These are phyloP conservation scores for Dioscorea cayenensis DNA, from an alignment of 116 monocot genomes.

Conservation along the genomic window DNA sequence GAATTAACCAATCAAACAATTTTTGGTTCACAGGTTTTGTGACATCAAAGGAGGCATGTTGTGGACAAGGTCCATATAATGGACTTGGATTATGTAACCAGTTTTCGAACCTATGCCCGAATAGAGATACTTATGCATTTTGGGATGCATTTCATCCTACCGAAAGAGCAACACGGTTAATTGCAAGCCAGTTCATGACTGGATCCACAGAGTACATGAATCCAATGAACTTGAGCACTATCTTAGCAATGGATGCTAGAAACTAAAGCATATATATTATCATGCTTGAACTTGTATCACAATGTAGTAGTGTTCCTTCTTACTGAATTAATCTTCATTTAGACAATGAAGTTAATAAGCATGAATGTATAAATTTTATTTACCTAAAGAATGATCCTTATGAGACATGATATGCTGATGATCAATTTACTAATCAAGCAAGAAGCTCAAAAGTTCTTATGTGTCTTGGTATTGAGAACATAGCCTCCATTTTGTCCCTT, in stretches of 20 bases:
- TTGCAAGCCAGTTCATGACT: conserved; percentile 20
- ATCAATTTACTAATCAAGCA: conserved; percentile 21
- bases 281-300: not conserved
- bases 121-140: conserved; percentile 25
- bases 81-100: conserved; percentile 29
- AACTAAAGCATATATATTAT: not conserved
- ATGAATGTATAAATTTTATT: too few species aligned
- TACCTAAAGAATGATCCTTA: too few species aligned
- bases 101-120: conserved; percentile 23
- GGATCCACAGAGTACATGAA: conserved; percentile 22
- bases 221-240: conserved; percentile 38
- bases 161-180: conserved; percentile 31
- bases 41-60: conserved; percentile 31
- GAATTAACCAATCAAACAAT: not conserved
- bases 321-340: too few species aligned
- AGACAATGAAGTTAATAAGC: too few species aligned
- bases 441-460: conserved; percentile 93
- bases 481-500: conserved; percentile 84
- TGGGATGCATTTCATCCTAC: conserved; percentile 49
- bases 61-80: conserved; percentile 29
- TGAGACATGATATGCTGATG: too few species aligned
- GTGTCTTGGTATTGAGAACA: conserved; percentile 79
- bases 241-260: conserved; percentile 23
- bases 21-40: conserved; percentile 19
- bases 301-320: not conserved